Evolutionary conservation across 2,329 filamentous ascomycete genomes (phyloP).

Genomic region (Pseudocercospora vitis): DNA sequence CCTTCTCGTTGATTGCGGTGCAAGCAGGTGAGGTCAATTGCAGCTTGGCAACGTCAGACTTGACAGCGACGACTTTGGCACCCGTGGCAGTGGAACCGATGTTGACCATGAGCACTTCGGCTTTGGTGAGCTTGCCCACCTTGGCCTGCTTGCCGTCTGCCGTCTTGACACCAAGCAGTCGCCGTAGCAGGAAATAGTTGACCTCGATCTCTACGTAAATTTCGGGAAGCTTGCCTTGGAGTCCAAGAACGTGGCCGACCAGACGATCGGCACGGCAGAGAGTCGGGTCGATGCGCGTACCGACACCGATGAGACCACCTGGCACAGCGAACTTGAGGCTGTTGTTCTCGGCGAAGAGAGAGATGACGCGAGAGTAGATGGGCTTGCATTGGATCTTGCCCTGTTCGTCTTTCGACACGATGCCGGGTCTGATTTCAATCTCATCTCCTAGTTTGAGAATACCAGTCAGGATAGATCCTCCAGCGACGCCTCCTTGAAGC

Average conservation of each 20-base stretch:
- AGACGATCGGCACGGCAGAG: slow-evolving; percentile 98
- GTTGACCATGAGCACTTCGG: slow-evolving; percentile 99
- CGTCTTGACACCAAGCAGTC: slow-evolving; percentile 93
- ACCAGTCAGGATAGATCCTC: slow-evolving; percentile 94
- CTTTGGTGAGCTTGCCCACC: slow-evolving; percentile 96
- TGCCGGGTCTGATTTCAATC: slow-evolving; percentile 98
- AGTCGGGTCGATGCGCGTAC: slow-evolving; percentile 94
- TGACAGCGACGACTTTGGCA: slow-evolving; percentile 95
- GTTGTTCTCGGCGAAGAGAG: slow-evolving; percentile 96
- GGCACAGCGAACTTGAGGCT: slow-evolving; percentile 98
- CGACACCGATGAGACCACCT: slow-evolving; percentile 96
- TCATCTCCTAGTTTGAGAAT: slow-evolving; percentile 96
- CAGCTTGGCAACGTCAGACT: slow-evolving; percentile 95
- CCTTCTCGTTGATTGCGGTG: slow-evolving; percentile 97
- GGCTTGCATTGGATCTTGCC: slow-evolving; percentile 95
- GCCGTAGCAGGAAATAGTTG: slow-evolving; percentile 96
- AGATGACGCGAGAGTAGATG: slow-evolving; percentile 92
- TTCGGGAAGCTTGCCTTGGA: slow-evolving; percentile 88
- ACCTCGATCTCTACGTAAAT: slow-evolving; percentile 99
- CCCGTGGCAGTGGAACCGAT: slow-evolving; percentile 97
- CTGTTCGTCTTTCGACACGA: slow-evolving; percentile 90
- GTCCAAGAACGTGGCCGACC: slow-evolving; percentile 94
- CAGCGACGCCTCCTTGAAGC: slow-evolving; percentile 96
- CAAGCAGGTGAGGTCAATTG: slow-evolving; percentile 81
- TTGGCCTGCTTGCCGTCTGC: slow-evolving; percentile 99